Evolutionary conservation across 192 early-diverging fungal species (phyloP).

Genomic region (Linderina pennispora): DNA sequence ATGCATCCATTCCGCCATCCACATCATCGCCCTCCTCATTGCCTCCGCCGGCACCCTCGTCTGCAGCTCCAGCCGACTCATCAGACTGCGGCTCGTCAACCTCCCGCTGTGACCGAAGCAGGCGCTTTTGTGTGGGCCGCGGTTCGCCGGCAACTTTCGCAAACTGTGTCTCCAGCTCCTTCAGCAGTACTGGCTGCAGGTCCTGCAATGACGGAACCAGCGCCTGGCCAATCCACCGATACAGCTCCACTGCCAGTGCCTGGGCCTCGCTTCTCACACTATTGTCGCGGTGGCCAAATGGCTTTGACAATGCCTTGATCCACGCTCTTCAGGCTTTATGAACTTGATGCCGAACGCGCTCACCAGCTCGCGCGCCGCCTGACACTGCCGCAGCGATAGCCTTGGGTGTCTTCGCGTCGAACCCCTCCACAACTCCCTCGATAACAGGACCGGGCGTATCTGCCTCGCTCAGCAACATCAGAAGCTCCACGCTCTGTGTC

Average conservation of each 20-base stretch:
- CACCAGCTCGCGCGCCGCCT: slow-evolving; percentile 56
- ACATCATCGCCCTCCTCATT: slow-evolving; percentile 24
- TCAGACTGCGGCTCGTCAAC: slow-evolving; percentile 44
- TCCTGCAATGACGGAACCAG: slow-evolving; percentile 72
- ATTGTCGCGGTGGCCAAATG: slow-evolving; percentile 94
- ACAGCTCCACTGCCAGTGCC: slow-evolving; percentile 77
- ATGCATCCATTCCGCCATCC: slow-evolving; percentile 59
- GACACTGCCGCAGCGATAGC: slow-evolving; percentile 68
- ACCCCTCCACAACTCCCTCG: slow-evolving; percentile 65
- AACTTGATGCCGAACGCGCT: slow-evolving; percentile 77
- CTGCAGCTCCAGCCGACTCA: no score
- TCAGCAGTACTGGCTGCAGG: slow-evolving; percentile 90
- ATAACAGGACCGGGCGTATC: slow-evolving; percentile 81
- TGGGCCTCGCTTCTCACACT: slow-evolving; percentile 82
- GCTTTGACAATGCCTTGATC: slow-evolving; percentile 76
- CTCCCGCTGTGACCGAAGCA: slow-evolving; percentile 78
- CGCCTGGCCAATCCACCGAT: slow-evolving; percentile 86
- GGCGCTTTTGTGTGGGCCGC: slow-evolving; percentile 54
- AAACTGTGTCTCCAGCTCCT: slow-evolving; percentile 88
- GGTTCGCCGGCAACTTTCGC: slow-evolving; percentile 56
- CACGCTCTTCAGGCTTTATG: slow-evolving; percentile 75
- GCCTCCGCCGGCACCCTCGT: slow-evolving; percentile 20
- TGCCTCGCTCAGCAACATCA: slow-evolving; percentile 84
- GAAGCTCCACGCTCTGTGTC: slow-evolving; percentile 65
- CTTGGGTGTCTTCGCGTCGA: slow-evolving; percentile 89